phyloP scores from a whole-genome alignment of 805 yeast genomes.

The Priceomyces medius region DNA sequence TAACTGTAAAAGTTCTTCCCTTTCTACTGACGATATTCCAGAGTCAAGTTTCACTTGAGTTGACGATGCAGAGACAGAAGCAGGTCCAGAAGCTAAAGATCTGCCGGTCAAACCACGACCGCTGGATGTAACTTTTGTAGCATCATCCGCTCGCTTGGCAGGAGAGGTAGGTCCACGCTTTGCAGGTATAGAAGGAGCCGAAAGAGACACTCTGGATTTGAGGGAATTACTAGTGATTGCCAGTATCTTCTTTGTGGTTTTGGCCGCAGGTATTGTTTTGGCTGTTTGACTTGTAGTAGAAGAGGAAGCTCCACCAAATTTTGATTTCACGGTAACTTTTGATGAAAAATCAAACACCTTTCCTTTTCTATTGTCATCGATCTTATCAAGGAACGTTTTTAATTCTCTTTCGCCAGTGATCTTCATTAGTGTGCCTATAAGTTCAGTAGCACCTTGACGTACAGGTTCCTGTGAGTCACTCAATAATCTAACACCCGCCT shows the following conservation, averaged over 20 bases:
- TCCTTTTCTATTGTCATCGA: slow-evolving; percentile 70
- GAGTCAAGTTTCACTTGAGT: slow-evolving; percentile 6
- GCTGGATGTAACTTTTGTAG: slow-evolving; percentile 24
- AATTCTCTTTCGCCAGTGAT: slow-evolving; percentile 74
- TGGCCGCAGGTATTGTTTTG: slow-evolving; percentile 12
- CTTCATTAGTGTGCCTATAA: slow-evolving; percentile 79
- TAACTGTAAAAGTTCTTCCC: slow-evolving; percentile 49
- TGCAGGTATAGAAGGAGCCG: slow-evolving; percentile 51
- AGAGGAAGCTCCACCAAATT: slow-evolving; percentile 11
- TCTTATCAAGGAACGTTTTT: slow-evolving; percentile 55
- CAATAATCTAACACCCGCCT: slow-evolving; percentile 58
- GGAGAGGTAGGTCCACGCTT: slow-evolving; percentile 75
- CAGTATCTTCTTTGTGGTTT: slow-evolving; percentile 12
- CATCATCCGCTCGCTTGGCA: slow-evolving; percentile 43
- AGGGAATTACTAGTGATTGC: slow-evolving; percentile 9
- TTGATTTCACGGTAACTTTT: slow-evolving; percentile 52
- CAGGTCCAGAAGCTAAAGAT: slow-evolving; percentile 28
- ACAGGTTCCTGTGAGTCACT: slow-evolving; percentile 83
- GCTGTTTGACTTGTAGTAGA: neutral
- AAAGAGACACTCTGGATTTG: slow-evolving; percentile 12
- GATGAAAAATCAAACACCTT: slow-evolving; percentile 64
- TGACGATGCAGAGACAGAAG: slow-evolving; percentile 5
- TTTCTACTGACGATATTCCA: slow-evolving; percentile 25
- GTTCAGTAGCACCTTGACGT: slow-evolving; percentile 72
- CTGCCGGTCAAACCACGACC: slow-evolving; percentile 46